Evolutionary conservation across 2,329 filamentous ascomycete genomes (phyloP), one percentile per base, ranked within the genome.

Genomic region (Metarhizium guizhouense): DNA sequence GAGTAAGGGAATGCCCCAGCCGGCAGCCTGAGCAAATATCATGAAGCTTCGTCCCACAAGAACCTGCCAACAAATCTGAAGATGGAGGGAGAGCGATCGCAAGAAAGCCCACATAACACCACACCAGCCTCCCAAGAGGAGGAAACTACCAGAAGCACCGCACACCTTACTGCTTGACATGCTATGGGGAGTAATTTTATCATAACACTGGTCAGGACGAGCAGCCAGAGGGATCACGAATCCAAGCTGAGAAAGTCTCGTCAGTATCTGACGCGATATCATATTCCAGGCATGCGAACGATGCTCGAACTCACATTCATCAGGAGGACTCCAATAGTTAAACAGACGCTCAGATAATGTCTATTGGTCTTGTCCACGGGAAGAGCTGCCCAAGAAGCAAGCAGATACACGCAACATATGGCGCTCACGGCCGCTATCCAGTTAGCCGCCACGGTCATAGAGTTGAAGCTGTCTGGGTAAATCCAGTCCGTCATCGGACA

Each of bases 11-110:
- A 97, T 79, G 18, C 87, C 88, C 88, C 93, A 96, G 59, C 94
- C 94, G 8, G 85, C 74, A 16, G 81, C 79, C 65, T 96, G 85
- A 3, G 93, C 85, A 61, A 83, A 81, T 76, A 90, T 90, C 84
- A 96, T 96, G 72, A 96, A 97, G 64, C 81, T 88, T 48, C 85
- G 82, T 43, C 94, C 94, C 4, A 95, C 88, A 7, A 93, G 84
- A 38, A 95, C 80, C 70, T 97, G 91, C 94, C 94, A 99, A 76
- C 92, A 96, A 61, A 99, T 96, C 71, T 97, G 94, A 30, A 99
- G 83, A 71, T 99, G 94, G 64, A 99, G 86, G 4, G 91, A 95
- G 38, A 97, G 74, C 0, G 93, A 88, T 60, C 94, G 85, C 58
- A 96, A 80, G 68, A 96, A 95, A 60, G 92, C 84, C 93, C 94